Conservation (phyloP, 352 stramenopile genomes). For the Phytophthora pisi region DNA sequence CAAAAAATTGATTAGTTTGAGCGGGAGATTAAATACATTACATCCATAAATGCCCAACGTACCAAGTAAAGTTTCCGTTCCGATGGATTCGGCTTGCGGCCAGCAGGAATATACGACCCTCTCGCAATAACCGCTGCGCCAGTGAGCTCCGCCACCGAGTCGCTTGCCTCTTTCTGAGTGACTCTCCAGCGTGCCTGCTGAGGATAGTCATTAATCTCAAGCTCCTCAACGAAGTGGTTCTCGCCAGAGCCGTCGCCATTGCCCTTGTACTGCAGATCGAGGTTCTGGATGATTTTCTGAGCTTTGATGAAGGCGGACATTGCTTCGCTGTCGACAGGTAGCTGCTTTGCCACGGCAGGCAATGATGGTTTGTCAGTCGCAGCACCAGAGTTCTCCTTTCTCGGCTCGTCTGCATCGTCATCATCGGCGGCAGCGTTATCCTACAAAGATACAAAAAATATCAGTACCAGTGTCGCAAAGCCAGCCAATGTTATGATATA, state of each 20-base stretch:
- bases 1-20: constrained; percentile 8
- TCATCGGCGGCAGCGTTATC: constrained; percentile 64
- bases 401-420: constrained; percentile 53
- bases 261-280: constrained; percentile 81
- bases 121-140: constrained; percentile 88
- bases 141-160: constrained; percentile 89
- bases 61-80: constrained; percentile 91
- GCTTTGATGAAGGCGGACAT: constrained; percentile 82
- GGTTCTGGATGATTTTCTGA: constrained; percentile 84
- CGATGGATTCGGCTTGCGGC: constrained; percentile 82
- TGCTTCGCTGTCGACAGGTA: constrained; percentile 55
- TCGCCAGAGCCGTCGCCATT: constrained; percentile 50
- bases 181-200: constrained; percentile 90
- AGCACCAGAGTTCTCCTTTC: constrained; percentile 26
- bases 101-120: constrained; percentile 88
- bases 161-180: constrained; percentile 87
- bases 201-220: constrained; percentile 96
- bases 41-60: constrained; percentile 25
- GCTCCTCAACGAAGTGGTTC: constrained; percentile 87
- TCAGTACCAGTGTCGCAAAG: constrained; percentile 6
- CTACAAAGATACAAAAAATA: constrained; percentile 24
- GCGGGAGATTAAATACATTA: neutral
- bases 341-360: constrained; percentile 21
- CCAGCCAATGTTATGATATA: neutral
- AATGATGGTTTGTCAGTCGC: constrained; percentile 25